Base-by-base conservation (phyloP, 352 stramenopile species). In the Pythium sp. region DNA sequence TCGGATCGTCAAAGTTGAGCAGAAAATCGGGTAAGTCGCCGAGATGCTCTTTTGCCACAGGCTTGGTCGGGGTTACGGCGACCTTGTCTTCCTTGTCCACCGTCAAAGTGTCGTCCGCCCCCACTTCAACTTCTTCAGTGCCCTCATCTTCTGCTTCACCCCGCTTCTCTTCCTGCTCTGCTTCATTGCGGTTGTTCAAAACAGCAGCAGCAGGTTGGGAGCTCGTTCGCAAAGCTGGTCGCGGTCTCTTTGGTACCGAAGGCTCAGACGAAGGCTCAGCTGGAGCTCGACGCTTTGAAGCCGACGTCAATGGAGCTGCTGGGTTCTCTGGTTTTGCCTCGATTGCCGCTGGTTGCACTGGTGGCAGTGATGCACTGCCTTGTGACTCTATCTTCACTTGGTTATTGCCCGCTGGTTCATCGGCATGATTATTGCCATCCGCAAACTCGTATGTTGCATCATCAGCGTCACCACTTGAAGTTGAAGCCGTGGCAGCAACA, bases 1-100 rank as follows among this genome's bases (percentile, higher is more conserved):
- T 85, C 9, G 77, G 70, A 62, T 92, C 77, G 59, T 89, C 78
- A 47, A 90, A 90, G 6, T 70, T 74, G 49, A 89, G 69, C 59
- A 90, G 67, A 20, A 58, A 38, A 12, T 36, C 12, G 4, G 26
- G 26, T 7, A 58, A 14, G 24, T 58, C 51, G 3, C 51, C 51
- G 22, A 58, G 53, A 18, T 24, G 24, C 53, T 57, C 51, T 57
- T 57, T 57, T 9, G 51, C 11, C 11, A 8, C 22, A 2, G 51
- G 53, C 5, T 58, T 32, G 53, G 22, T 32, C 30, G 51, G 22
- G 51, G 34, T 26, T 2, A 22, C 11, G 9, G 22, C 22, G 5
- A n/a, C 24, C 22, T 30, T 57, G 51, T 26, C 51, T 15, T 32
- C 22, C 22, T 28, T 24, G 9, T 56, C n/a, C 22, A 20, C n/a